Conservation (phyloP, 805 yeast genomes). For the Myxozyma kluyveri region DNA sequence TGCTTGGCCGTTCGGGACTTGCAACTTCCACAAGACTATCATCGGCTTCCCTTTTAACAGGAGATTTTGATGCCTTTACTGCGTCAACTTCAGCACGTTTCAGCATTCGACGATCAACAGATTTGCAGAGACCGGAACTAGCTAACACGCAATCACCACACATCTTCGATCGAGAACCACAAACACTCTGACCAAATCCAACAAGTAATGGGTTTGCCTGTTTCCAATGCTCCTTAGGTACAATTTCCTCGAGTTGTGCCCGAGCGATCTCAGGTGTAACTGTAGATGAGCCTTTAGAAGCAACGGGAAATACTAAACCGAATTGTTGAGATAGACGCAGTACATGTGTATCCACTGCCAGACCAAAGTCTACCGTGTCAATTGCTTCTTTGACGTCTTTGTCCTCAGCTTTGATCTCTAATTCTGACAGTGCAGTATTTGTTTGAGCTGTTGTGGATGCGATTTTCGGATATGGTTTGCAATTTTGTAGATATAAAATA, state of each 20-base stretch:
- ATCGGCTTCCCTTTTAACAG: neutral
- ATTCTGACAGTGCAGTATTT: neutral
- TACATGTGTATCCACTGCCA: slow-evolving; percentile 94
- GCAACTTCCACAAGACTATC: neutral
- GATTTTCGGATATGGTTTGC: slow-evolving; percentile 37
- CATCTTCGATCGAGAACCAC: slow-evolving; percentile 55
- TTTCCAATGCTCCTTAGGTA: slow-evolving; percentile 71
- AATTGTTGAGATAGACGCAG: slow-evolving; percentile 48
- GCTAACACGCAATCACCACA: slow-evolving; percentile 71
- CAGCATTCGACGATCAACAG: slow-evolving; percentile 35
- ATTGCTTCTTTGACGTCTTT: too few relatives aligned
- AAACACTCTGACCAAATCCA: slow-evolving; percentile 90
- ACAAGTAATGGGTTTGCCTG: slow-evolving; percentile 84
- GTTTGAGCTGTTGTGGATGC: too few relatives aligned
- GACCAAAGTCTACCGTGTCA: too few relatives aligned
- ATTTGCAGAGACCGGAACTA: slow-evolving; percentile 54
- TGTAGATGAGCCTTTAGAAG: slow-evolving; percentile 26
- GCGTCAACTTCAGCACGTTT: slow-evolving; percentile 3
- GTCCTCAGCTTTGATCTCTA: neutral
- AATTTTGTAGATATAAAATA: slow-evolving; percentile 70
- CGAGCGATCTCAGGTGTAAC: slow-evolving; percentile 77
- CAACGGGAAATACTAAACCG: slow-evolving; percentile 14
- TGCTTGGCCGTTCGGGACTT: neutral
- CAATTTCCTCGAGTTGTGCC: slow-evolving; percentile 64
- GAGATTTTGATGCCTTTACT: neutral